Evolutionary conservation across 1,139 yeast species (phyloP).

Genomic region (Yamadazyma buinensis): DNA sequence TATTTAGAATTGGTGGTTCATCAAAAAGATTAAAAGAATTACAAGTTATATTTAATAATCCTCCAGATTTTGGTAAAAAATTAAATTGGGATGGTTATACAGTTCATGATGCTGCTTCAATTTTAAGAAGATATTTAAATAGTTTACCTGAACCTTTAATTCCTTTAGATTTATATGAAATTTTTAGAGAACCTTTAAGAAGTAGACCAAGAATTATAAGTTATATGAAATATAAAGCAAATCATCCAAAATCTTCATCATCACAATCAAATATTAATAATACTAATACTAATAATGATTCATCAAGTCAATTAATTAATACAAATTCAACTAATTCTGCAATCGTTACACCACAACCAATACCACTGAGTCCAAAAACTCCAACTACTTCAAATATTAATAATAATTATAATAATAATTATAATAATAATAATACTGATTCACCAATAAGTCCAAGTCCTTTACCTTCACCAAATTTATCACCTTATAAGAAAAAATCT

Average conservation of each 20-base stretch:
- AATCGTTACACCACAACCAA: not conserved
- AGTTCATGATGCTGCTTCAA: constrained; percentile 97
- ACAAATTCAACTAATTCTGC: not conserved
- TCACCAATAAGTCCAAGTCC: constrained; percentile 1
- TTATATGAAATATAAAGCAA: constrained; percentile 57
- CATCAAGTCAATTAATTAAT: not conserved
- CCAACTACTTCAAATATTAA: too few relatives aligned
- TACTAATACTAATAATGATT: not conserved
- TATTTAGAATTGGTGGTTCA: constrained; percentile 91
- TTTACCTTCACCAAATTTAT: constrained; percentile 7
- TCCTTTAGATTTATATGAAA: constrained; percentile 73
- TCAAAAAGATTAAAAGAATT: constrained; percentile 83
- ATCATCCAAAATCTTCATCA: constrained; percentile 28
- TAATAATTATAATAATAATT: too few relatives aligned
- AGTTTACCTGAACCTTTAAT: constrained; percentile 90
- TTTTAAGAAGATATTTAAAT: constrained; percentile 79
- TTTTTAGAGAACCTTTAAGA: constrained; percentile 73
- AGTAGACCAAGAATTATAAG: constrained; percentile 57
- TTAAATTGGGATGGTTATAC: constrained; percentile 90
- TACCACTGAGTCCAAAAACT: not conserved
- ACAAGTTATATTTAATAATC: constrained; percentile 76
- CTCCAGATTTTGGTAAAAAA: constrained; percentile 87
- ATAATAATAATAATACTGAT: not conserved
- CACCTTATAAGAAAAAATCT: constrained; percentile 1
- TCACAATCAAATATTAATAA: not conserved